Evolutionary conservation across 1,139 yeast genomes (phyloP).

Genomic region (Insectozyma bohioensis): DNA sequence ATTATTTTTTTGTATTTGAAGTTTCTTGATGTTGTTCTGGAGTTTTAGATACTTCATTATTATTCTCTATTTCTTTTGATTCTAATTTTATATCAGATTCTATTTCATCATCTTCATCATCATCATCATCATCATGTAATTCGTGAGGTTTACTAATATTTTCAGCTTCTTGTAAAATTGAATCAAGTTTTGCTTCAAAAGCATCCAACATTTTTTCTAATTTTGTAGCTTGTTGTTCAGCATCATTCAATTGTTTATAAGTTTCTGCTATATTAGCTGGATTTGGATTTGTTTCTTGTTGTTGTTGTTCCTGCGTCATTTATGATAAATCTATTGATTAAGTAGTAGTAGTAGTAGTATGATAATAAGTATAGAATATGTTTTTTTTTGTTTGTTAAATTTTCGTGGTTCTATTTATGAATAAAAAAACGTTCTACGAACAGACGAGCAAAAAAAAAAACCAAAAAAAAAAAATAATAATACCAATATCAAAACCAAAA

Average conservation of each 20-base stretch:
- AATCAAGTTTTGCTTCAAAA: slow-evolving; percentile 45
- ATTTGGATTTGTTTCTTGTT: slow-evolving; percentile 1
- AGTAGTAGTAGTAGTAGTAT: not conserved
- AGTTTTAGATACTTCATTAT: too few relatives aligned
- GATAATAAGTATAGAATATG: not conserved
- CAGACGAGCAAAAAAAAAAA: too few relatives aligned
- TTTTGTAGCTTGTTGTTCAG: slow-evolving; percentile 42
- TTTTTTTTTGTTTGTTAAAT: not conserved
- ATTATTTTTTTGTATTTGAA: too few relatives aligned
- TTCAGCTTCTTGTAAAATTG: slow-evolving; percentile 44
- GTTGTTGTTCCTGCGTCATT: slow-evolving; percentile 22
- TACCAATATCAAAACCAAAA: too few relatives aligned
- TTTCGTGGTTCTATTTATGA: too few relatives aligned
- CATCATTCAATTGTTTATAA: slow-evolving; percentile 42
- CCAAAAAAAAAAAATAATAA: too few relatives aligned
- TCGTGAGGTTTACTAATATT: slow-evolving; percentile 11
- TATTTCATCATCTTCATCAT: slow-evolving; percentile 1
- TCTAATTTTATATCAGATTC: not conserved
- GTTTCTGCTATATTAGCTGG: slow-evolving; percentile 31
- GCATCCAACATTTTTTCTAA: slow-evolving; percentile 46
- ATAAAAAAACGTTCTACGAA: too few relatives aligned
- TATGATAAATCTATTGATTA: not conserved
- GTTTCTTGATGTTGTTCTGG: too few relatives aligned
- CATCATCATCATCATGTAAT: slow-evolving; percentile 1
- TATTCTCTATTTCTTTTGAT: not conserved